phyloP scores from a whole-genome alignment of 805 yeast species.

The Lachancea sp. region DNA sequence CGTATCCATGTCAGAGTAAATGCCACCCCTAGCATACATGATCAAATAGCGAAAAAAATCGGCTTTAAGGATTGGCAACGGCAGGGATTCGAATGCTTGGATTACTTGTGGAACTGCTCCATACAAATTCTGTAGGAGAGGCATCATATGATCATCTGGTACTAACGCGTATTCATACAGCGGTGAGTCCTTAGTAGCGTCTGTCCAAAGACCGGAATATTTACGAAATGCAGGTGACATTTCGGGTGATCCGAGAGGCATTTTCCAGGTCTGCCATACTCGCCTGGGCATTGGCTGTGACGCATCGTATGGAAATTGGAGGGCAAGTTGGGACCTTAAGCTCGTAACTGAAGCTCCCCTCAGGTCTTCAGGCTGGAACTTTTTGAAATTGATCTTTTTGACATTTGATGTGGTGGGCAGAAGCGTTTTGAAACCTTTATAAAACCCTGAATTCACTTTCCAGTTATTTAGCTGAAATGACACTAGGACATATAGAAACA shows the following conservation, averaged over 20 bases:
- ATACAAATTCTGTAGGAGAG: constrained; percentile 51
- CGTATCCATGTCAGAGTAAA: constrained; percentile 90
- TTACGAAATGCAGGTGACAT: constrained; percentile 50
- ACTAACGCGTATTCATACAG: constrained; percentile 61
- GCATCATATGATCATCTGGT: constrained; percentile 59
- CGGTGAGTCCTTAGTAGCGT: constrained; percentile 10
- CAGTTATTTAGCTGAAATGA: constrained; percentile 7
- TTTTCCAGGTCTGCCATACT: constrained; percentile 96
- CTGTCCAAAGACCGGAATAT: constrained; percentile 55
- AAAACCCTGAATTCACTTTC: constrained; percentile 5
- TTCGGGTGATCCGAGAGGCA: constrained; percentile 45
- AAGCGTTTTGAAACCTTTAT: constrained; percentile 7
- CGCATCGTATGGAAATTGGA: constrained; percentile 70
- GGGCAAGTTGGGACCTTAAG: constrained; percentile 47
- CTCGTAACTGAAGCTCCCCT: constrained; percentile 8
- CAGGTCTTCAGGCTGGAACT: constrained; percentile 5
- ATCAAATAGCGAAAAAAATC: constrained; percentile 90
- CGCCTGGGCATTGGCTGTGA: constrained; percentile 60
- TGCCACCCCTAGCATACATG: constrained; percentile 85
- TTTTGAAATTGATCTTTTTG: constrained; percentile 18
- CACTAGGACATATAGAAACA: constrained; percentile 7
- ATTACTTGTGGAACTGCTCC: constrained; percentile 69
- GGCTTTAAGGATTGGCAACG: constrained; percentile 77
- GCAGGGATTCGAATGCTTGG: constrained; percentile 69
- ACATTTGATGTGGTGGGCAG: constrained; percentile 28